These are phyloP conservation scores for Aspergillus sp. DNA, from an alignment of 2,329 filamentous ascomycete species.

Conservation along the genomic window DNA sequence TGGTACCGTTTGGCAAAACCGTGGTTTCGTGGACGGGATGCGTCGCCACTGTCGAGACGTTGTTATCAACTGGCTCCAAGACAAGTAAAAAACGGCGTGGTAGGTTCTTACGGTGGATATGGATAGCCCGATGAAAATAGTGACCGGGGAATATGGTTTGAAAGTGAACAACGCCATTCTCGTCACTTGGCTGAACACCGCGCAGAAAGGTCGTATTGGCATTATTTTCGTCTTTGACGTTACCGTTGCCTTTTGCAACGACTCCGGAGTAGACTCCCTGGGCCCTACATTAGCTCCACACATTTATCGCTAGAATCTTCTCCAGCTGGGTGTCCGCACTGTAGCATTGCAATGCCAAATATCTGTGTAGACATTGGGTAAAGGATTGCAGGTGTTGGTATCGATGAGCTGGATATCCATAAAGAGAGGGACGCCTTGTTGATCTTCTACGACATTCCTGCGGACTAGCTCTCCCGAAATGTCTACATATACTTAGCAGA, in stretches of 20 bases:
- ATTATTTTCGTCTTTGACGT: conserved; percentile 35
- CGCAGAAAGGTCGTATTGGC: conserved; percentile 45
- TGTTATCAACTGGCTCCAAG: background rate
- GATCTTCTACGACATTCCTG: conserved; percentile 30
- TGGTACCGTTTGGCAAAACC: conserved; percentile 50
- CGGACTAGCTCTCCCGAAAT: conserved; percentile 39
- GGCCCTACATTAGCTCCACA: background rate
- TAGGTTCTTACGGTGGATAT: conserved; percentile 29
- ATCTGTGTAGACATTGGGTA: conserved; percentile 36
- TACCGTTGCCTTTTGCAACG: conserved; percentile 34
- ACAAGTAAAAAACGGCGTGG: too few species aligned
- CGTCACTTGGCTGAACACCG: conserved; percentile 44
- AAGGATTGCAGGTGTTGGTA: conserved; percentile 40
- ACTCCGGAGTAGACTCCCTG: conserved; percentile 41
- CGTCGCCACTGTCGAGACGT: conserved; percentile 23
- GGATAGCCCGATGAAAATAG: conserved; percentile 38
- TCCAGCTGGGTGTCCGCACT: conserved; percentile 12
- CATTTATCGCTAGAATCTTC: background rate
- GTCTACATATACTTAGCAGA: conserved; percentile 16
- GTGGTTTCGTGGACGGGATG: conserved; percentile 30
- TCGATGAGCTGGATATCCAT: conserved; percentile 43
- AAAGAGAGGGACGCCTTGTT: conserved; percentile 38
- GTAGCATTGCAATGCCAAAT: conserved; percentile 44
- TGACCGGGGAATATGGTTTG: conserved; percentile 46
- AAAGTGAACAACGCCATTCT: conserved; percentile 43